Evolutionary conservation across 352 stramenopile genomes (phyloP).

Genomic region (Phytophthora tubulina): DNA sequence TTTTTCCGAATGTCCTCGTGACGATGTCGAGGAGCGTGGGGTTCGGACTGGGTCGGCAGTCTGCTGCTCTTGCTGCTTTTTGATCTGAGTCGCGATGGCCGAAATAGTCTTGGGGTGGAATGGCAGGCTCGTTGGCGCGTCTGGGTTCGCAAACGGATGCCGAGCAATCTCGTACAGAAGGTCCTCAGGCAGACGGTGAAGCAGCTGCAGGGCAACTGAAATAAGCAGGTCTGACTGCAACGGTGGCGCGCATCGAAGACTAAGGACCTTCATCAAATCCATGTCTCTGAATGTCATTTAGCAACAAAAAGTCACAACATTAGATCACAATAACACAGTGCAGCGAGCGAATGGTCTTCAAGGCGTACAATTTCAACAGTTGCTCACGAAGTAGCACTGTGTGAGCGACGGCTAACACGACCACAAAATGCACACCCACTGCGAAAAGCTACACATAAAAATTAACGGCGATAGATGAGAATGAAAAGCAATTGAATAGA

Average conservation of each 20-base stretch:
- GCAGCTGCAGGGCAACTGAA: constrained; percentile 84
- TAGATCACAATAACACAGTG: background rate
- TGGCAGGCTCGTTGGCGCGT: constrained; percentile 63
- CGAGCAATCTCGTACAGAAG: constrained; percentile 89
- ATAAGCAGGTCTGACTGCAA: constrained; percentile 88
- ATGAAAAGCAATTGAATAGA: background rate
- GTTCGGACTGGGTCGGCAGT: constrained; percentile 1
- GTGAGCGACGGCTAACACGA: constrained; percentile 90
- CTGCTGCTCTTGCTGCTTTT: constrained; percentile 42
- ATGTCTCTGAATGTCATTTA: constrained; percentile 61
- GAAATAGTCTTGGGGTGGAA: constrained; percentile 64
- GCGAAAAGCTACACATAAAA: constrained; percentile 78
- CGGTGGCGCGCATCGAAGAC: constrained; percentile 80
- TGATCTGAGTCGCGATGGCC: constrained; percentile 57
- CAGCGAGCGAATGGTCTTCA: background rate
- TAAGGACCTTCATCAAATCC: constrained; percentile 92
- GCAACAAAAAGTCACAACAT: constrained; percentile 2
- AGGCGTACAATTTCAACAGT: constrained; percentile 76
- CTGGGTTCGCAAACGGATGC: constrained; percentile 82
- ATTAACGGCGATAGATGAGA: constrained; percentile 1
- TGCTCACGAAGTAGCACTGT: constrained; percentile 89
- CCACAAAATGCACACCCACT: constrained; percentile 92
- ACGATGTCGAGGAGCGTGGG: constrained; percentile 16
- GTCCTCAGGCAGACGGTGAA: constrained; percentile 88
- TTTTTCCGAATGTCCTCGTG: constrained; percentile 20